phyloP scores from a whole-genome alignment of 257 asterid genomes.

The Solanum chilense region DNA sequence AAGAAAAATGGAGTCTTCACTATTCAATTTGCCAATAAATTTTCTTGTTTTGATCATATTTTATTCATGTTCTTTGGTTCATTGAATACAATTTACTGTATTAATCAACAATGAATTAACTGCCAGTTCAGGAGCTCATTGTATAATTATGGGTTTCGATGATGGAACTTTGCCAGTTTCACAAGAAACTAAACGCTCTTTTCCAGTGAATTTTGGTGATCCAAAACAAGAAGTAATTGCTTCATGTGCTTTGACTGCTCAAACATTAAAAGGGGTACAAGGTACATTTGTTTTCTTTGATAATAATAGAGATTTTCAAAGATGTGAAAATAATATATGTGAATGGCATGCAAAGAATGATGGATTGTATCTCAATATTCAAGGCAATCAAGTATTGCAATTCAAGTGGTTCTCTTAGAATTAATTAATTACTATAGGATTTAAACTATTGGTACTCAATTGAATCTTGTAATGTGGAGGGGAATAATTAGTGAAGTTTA shows the following conservation, averaged over 20 bases:
- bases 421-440: background rate
- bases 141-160: background rate
- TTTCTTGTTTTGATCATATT: background rate
- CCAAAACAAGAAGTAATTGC: background rate
- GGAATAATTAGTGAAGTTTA: background rate
- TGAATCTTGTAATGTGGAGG: background rate
- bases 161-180: background rate
- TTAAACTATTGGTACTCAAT: background rate
- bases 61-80: background rate
- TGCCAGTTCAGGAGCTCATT: background rate
- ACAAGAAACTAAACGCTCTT: background rate
- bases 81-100: background rate
- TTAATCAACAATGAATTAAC: background rate
- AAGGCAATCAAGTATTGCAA: background rate
- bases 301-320: background rate
- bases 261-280: background rate
- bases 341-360: background rate
- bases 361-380: background rate
- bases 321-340: background rate
- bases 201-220: background rate
- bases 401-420: background rate
- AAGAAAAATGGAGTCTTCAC: background rate
- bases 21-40: background rate
- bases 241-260: background rate
- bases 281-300: background rate